Evolutionary conservation across 768 basidiomycete genomes (phyloP), one percentile per base, ranked within the genome.

Genomic region (Daedalea quercina): DNA sequence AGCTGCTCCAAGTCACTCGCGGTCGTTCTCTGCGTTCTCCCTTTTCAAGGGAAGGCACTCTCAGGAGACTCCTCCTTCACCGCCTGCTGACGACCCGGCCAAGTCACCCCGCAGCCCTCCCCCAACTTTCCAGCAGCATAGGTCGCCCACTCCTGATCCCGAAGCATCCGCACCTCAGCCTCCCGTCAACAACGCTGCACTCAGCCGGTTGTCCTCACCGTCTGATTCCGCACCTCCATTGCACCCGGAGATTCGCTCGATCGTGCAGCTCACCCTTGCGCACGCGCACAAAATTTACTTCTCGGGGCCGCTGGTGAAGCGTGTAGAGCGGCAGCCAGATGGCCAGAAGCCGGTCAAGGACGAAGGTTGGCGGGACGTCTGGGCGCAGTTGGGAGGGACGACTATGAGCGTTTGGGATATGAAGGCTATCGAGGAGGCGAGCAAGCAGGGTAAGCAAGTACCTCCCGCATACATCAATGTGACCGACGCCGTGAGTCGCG

Each of bases 351-450:
- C 85, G 2, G 62, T 70, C 54, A 86, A 85, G 62, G 86, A 90
- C 61, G 87, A 88, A 2, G 81, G 82, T 1, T 92, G 91, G 88
- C 75, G 76, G 11, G 82, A 92, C 17, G 85, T 94, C 15, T 94
- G 90, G 89, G 92, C 85, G 1, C 92, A 94, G 69, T 74, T 94
- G 31, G 85, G 88, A 47, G 93, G 92, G 3, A 92, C 90, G 4
- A 93, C 88, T 20, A 76, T 94, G 60, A 91, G 89, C 60, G 76
- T 93, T 41, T 94, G 92, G 92, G 90, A 92, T 65, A 93, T 94
- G 87, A 82, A 79, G 61, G 81, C 86, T 60, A 84, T 94, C 52
- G 84, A 92, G 57, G 87, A 86, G 64, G 92, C 92, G 1, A 90
- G 82, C 59, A 82, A 79, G 60, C 74, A 82, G 60, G 89, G 89